Percentiles rank a stretch among this genome's conserved stretches.
Conservation (phyloP, 371 early-diverging fungal genomes). For the Rhizopus microsporus region DNA sequence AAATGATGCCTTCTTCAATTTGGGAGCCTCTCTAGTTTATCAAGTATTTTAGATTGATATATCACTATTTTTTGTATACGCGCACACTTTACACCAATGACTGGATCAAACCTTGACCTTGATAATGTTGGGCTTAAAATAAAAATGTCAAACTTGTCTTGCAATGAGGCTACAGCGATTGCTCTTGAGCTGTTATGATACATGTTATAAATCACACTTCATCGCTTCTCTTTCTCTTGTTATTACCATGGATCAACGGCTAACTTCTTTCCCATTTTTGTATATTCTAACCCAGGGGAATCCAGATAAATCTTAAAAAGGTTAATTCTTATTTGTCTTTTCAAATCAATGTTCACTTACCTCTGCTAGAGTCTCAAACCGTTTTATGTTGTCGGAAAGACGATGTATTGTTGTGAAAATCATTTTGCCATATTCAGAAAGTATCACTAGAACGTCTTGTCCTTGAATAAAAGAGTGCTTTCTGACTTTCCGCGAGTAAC, state of each 20-base stretch:
- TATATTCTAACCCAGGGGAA: slow-evolving; percentile 40
- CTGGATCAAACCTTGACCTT: slow-evolving; percentile 35
- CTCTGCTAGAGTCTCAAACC: slow-evolving; percentile 40
- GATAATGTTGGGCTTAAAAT: slow-evolving; percentile 32
- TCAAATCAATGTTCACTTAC: slow-evolving; percentile 10
- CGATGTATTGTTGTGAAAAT: slow-evolving; percentile 31
- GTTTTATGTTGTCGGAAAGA: slow-evolving; percentile 13
- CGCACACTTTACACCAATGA: slow-evolving; percentile 29
- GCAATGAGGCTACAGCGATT: slow-evolving; percentile 40
- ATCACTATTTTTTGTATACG: background rate
- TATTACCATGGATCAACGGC: slow-evolving; percentile 48
- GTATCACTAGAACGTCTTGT: slow-evolving; percentile 33
- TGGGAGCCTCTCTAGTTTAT: slow-evolving; percentile 31
- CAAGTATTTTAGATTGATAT: slow-evolving; percentile 1
- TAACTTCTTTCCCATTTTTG: slow-evolving; percentile 35
- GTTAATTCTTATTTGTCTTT: background rate
- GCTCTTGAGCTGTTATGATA: slow-evolving; percentile 34
- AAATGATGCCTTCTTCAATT: slow-evolving; percentile 45
- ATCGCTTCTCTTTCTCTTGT: background rate
- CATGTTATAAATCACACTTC: background rate
- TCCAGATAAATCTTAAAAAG: slow-evolving; percentile 28
- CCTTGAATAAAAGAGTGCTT: slow-evolving; percentile 31
- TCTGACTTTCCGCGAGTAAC: slow-evolving; percentile 20
- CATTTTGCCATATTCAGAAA: slow-evolving; percentile 47
- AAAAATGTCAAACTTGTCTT: slow-evolving; percentile 44